Conservation (phyloP, 2,329 filamentous ascomycete genomes). For the Amauroascus niger region DNA sequence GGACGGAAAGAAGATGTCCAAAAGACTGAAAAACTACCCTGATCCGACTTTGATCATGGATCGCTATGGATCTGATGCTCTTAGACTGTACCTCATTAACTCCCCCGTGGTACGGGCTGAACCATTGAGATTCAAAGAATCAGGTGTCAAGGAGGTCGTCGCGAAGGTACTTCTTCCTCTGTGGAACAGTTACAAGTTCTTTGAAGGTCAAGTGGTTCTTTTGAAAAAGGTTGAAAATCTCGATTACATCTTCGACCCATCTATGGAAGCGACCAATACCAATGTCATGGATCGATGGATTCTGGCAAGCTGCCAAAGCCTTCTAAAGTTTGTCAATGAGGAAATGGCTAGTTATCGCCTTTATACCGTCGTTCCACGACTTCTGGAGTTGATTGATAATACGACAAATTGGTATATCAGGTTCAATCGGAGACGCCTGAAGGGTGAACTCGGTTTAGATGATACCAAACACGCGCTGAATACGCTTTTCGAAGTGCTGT, state of each 20-base stretch:
- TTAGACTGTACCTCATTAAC: slow-evolving; percentile 93
- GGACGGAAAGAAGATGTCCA: slow-evolving; percentile 98
- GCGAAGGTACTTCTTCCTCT: slow-evolving; percentile 81
- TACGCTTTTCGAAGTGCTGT: slow-evolving; percentile 87
- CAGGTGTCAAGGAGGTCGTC: slow-evolving; percentile 88
- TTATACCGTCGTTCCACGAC: slow-evolving; percentile 82
- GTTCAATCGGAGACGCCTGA: slow-evolving; percentile 82
- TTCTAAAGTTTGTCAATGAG: slow-evolving; percentile 81
- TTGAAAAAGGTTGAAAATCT: slow-evolving; percentile 75
- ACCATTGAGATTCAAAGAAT: slow-evolving; percentile 80
- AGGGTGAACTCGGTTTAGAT: slow-evolving; percentile 75
- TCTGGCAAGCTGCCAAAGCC: slow-evolving; percentile 78
- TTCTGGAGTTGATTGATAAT: slow-evolving; percentile 79
- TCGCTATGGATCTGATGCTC: slow-evolving; percentile 81
- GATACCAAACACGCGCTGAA: slow-evolving; percentile 88
- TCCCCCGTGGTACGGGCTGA: slow-evolving; percentile 90
- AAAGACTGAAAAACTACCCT: slow-evolving; percentile 91
- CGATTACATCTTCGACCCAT: slow-evolving; percentile 69
- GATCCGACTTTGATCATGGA: slow-evolving; percentile 75
- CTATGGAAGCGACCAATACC: slow-evolving; percentile 62
- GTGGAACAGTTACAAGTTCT: slow-evolving; percentile 98
- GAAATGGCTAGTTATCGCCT: slow-evolving; percentile 77
- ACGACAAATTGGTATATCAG: slow-evolving; percentile 99
- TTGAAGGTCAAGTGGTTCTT: slow-evolving; percentile 74
- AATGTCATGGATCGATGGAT: slow-evolving; percentile 98